Evolutionary conservation across 78 protist species (phyloP).

Genomic region (Dictyostelium brefeldianum): DNA sequence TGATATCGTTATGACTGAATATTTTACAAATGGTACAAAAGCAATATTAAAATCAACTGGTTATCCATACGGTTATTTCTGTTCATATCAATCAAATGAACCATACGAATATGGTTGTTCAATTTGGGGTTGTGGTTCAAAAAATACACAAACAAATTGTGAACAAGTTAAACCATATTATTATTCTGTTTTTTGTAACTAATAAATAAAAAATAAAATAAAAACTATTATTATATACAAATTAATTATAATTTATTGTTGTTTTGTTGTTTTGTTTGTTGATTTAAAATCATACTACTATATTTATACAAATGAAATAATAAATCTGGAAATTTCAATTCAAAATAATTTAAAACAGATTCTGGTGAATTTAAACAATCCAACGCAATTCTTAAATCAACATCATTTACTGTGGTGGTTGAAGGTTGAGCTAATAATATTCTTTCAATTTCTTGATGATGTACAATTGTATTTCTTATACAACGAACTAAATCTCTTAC

Average conservation of each 20-base stretch:
- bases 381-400: background rate
- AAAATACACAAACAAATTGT: background rate
- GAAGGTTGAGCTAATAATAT: background rate
- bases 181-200: slow-evolving; percentile 16
- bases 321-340: slow-evolving; percentile 17
- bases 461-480: slow-evolving; percentile 34
- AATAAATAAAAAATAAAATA: background rate
- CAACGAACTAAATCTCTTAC: slow-evolving; percentile 45
- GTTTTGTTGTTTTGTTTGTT: too few species aligned
- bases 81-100: background rate
- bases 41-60: background rate
- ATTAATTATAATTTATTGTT: too few species aligned
- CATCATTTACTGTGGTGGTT: background rate
- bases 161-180: slow-evolving; percentile 9
- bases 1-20: background rate
- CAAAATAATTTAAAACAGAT: slow-evolving; percentile 30
- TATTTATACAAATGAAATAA: slow-evolving; percentile 7
- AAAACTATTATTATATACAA: too few species aligned
- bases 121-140: slow-evolving; percentile 22
- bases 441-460: slow-evolving; percentile 40
- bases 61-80: background rate
- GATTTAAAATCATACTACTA: too few species aligned
- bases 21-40: background rate
- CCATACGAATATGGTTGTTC: background rate
- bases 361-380: background rate